A percentile compares a stretch with the other conserved stretches of the same genome.
These are phyloP conservation scores for Ophiostoma australiae DNA, from an alignment of 2,329 filamentous ascomycete genomes.

Conservation along the genomic window DNA sequence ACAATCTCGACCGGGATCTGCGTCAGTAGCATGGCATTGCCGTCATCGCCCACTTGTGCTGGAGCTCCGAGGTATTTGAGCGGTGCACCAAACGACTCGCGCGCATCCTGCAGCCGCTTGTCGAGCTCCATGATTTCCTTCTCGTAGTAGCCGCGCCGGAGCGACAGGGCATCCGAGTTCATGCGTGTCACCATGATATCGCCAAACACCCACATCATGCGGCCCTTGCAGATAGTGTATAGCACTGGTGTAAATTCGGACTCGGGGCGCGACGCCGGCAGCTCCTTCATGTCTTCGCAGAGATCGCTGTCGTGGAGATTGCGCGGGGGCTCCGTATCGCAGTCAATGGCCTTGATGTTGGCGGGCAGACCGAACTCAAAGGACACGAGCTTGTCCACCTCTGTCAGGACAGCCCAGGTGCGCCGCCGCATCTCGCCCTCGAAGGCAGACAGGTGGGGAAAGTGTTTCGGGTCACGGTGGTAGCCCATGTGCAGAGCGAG, in stretches of 20 bases:
- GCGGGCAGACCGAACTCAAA: slow-evolving; percentile 51
- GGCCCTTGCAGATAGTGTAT: slow-evolving; percentile 26
- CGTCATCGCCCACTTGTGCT: neutral
- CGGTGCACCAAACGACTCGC: neutral
- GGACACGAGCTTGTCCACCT: slow-evolving; percentile 46
- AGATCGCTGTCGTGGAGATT: slow-evolving; percentile 50
- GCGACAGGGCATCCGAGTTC: neutral
- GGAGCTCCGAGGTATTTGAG: slow-evolving; percentile 19
- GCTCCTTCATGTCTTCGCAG: slow-evolving; percentile 41
- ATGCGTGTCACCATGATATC: slow-evolving; percentile 22
- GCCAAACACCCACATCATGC: slow-evolving; percentile 28
- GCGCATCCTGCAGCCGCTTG: slow-evolving; percentile 26
- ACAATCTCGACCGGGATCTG: slow-evolving; percentile 28
- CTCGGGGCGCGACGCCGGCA: slow-evolving; percentile 41
- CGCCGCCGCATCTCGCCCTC: slow-evolving; percentile 50
- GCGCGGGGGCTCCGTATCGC: slow-evolving; percentile 42
- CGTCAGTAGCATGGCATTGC: neutral
- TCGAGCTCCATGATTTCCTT: slow-evolving; percentile 28
- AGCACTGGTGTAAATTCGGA: slow-evolving; percentile 40
- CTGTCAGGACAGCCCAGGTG: slow-evolving; percentile 44
- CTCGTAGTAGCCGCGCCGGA: slow-evolving; percentile 14
- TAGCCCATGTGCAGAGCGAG: slow-evolving; percentile 39
- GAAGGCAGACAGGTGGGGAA: slow-evolving; percentile 42
- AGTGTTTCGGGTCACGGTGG: slow-evolving; percentile 45
- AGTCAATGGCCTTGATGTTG: slow-evolving; percentile 44